These are phyloP conservation scores for Fusarium euwallaceae DNA, from an alignment of 2,329 filamentous ascomycete species.

Conservation along the genomic window DNA sequence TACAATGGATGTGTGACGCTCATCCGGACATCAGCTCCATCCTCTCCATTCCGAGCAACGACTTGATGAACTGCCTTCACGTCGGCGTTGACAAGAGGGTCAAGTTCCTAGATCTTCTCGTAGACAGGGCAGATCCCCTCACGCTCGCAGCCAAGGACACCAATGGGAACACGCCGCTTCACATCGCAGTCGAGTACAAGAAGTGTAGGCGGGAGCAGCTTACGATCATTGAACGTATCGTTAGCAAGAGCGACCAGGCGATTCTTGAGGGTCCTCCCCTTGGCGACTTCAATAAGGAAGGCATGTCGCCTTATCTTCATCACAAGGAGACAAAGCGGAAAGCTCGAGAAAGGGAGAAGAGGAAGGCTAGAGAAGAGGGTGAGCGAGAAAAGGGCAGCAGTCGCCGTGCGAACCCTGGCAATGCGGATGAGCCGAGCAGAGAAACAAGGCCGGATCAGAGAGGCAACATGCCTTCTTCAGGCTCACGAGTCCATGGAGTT, in stretches of 20 bases:
- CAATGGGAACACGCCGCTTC: conserved; percentile 36
- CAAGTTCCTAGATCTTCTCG: conserved; percentile 33
- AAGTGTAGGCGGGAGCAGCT: conserved; percentile 38
- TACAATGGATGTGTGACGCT: conserved; percentile 18
- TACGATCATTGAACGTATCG: conserved; percentile 27
- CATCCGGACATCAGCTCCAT: conserved; percentile 6
- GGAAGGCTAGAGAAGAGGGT: background rate
- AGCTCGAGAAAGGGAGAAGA: background rate
- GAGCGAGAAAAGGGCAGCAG: background rate
- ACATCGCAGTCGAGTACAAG: conserved; percentile 42
- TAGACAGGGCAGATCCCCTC: conserved; percentile 24
- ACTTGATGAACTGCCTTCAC: conserved; percentile 16
- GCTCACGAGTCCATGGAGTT: background rate
- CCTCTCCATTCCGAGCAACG: background rate
- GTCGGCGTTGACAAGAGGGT: conserved; percentile 26
- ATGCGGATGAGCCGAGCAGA: background rate
- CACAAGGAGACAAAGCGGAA: conserved; percentile 28
- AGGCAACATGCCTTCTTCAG: background rate
- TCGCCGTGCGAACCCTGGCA: background rate
- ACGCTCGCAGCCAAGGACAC: conserved; percentile 26
- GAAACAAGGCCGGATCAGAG: background rate
- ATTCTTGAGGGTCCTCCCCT: background rate
- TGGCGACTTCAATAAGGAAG: conserved; percentile 34
- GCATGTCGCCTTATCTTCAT: conserved; percentile 30
- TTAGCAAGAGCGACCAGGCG: conserved; percentile 30